Evolutionary conservation across 805 yeast genomes (phyloP).

Genomic region (Nakazawaea molendinolei): DNA sequence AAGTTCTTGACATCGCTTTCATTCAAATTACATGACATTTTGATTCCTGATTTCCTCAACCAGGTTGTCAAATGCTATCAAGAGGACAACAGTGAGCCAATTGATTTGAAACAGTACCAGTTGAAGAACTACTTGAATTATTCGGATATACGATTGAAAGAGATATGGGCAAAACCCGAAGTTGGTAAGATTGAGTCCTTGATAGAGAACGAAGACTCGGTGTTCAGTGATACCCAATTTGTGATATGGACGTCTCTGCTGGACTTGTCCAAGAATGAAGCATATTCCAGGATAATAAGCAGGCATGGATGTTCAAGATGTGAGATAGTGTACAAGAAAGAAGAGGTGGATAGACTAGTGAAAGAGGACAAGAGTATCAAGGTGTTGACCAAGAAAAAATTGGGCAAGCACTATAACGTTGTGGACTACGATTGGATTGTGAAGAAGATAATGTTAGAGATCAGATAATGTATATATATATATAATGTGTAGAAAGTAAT

Average conservation of each 20-base stretch:
- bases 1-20: slow-evolving; percentile 50
- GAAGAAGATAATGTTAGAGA: slow-evolving; percentile 9
- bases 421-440: slow-evolving; percentile 12
- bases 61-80: not conserved
- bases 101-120: not conserved
- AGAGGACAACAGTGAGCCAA: not conserved
- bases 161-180: slow-evolving; percentile 5
- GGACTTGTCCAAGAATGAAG: slow-evolving; percentile 5
- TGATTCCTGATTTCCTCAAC: slow-evolving; percentile 5
- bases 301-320: slow-evolving; percentile 7
- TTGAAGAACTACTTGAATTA: slow-evolving; percentile 4
- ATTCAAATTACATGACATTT: slow-evolving; percentile 3
- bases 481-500: too few species aligned
- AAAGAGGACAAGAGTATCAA: not conserved
- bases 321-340: slow-evolving; percentile 1
- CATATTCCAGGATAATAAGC: slow-evolving; percentile 6
- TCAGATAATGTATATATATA: not conserved
- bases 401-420: slow-evolving; percentile 4
- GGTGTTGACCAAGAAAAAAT: slow-evolving; percentile 5
- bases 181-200: not conserved
- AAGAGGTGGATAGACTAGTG: not conserved
- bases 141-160: slow-evolving; percentile 6
- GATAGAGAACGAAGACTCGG: not conserved
- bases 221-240: not conserved
- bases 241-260: not conserved